Evolutionary conservation across 805 yeast genomes (phyloP).

Genomic region (Ogataea nonfermentans): DNA sequence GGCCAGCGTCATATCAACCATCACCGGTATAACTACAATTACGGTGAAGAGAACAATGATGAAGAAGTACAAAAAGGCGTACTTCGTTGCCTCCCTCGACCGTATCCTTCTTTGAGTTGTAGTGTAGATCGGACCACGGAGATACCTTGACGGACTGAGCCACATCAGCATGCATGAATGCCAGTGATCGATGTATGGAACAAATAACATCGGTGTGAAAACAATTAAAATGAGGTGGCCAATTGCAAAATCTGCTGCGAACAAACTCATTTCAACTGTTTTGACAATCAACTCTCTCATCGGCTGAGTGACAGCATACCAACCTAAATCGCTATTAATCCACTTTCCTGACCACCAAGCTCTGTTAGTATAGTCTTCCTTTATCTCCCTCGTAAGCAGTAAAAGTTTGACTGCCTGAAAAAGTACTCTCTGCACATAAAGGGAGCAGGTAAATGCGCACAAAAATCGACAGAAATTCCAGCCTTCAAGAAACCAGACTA

Average conservation of each 20-base stretch:
- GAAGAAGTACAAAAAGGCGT: slow-evolving; percentile 45
- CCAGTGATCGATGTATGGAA: slow-evolving; percentile 48
- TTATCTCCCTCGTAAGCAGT: slow-evolving; percentile 42
- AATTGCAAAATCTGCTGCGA: slow-evolving; percentile 47
- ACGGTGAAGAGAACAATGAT: slow-evolving; percentile 39
- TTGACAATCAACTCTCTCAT: slow-evolving; percentile 47
- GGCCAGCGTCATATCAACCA: slow-evolving; percentile 29
- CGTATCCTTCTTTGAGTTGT: slow-evolving; percentile 40
- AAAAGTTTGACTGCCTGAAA: slow-evolving; percentile 34
- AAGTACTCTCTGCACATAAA: slow-evolving; percentile 38
- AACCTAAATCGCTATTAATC: slow-evolving; percentile 40
- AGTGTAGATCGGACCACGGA: slow-evolving; percentile 40
- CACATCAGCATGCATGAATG: slow-evolving; percentile 51
- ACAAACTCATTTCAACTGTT: slow-evolving; percentile 42
- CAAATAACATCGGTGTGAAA: slow-evolving; percentile 40
- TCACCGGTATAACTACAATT: slow-evolving; percentile 48
- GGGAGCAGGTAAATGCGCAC: slow-evolving; percentile 38
- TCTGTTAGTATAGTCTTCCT: slow-evolving; percentile 39
- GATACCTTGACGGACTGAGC: slow-evolving; percentile 40
- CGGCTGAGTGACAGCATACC: slow-evolving; percentile 41
- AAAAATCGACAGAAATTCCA: slow-evolving; percentile 41
- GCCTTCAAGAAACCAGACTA: slow-evolving; percentile 41
- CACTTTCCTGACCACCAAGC: slow-evolving; percentile 60
- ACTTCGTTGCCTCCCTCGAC: slow-evolving; percentile 41
- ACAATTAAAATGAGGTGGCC: slow-evolving; percentile 42